Evolutionary conservation across 2,329 filamentous ascomycete species (phyloP), one percentile per base, ranked within the genome.

Genomic region (Aspergillus novoparasiticus): DNA sequence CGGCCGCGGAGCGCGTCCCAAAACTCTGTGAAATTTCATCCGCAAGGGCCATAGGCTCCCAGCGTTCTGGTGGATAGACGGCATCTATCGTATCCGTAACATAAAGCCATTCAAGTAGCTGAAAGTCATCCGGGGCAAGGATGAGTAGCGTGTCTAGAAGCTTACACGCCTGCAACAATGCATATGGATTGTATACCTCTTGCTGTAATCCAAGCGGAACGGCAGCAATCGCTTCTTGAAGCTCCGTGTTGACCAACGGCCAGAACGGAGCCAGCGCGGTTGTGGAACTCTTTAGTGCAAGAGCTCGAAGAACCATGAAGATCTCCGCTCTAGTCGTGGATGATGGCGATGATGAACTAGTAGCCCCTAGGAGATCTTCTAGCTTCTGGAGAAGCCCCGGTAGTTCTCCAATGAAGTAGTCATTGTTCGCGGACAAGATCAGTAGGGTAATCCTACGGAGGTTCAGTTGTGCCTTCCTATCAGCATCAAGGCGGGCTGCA

Each of bases 31-130:
- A 90, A 10, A 97, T 83, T 71, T 95, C 91, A 70, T 98, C 95
- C 0, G 91, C 90, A 6, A 98, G 85, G 3, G 92, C 92, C 3
- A 91, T 82, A 1, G 92, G 86, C 64, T 88, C 85, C 79, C 89
- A 90, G 58, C 83, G 81, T 16, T 87, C 80, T 0, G 92, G 89
- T 14, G 91, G 89, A 78, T 99, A 96, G 39, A 99, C 91, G 1
- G 95, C 94, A 72, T 99, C 95, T 67, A 97, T 94, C 16, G 94
- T 98, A 78, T 99, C 95, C 1, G 93, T 96, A 60, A 99, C 89
- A 77, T 97, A 99, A 4, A 98, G 87, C 95, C 95, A 99, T 81
- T 97, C 93, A 72, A 96, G 90, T n/a, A 98, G 86, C 77, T 98
- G 95, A 79, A 98, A 99, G 76, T 99, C 95, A 69, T 99, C 95